These are phyloP conservation scores for Dendrocalamus sinicus DNA, from an alignment of 176 grass and related monocot genomes.

Conservation along the genomic window DNA sequence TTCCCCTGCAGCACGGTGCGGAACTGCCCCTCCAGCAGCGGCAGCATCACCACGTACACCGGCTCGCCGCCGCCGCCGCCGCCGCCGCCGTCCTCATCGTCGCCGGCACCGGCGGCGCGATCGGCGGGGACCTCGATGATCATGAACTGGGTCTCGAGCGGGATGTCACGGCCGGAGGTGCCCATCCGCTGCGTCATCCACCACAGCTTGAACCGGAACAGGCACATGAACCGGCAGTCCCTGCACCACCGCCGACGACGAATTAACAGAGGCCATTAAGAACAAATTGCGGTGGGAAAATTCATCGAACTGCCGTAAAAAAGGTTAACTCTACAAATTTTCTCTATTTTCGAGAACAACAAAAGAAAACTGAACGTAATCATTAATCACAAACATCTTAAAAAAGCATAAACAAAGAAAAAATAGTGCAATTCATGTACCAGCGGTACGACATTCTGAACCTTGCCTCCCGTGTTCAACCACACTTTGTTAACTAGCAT, in stretches of 20 bases:
- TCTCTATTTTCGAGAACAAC: neutral
- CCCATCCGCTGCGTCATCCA: slow-evolving; percentile 82
- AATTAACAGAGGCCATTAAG: neutral
- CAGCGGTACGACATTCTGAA: neutral
- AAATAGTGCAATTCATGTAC: neutral
- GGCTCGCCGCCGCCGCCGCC: slow-evolving; percentile 2
- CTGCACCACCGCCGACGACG: slow-evolving; percentile 36
- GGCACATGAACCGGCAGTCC: slow-evolving; percentile 66
- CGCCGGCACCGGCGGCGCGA: neutral
- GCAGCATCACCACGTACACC: slow-evolving; percentile 72
- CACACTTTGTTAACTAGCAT: neutral
- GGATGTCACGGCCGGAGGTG: slow-evolving; percentile 63
- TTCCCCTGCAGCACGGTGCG: slow-evolving; percentile 77
- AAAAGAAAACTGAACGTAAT: neutral
- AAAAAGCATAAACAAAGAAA: neutral
- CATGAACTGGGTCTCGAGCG: slow-evolving; percentile 92
- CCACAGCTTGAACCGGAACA: slow-evolving; percentile 84
- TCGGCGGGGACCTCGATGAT: slow-evolving; percentile 62
- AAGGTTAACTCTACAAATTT: too few species aligned
- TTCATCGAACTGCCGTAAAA: too few species aligned
- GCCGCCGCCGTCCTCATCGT: neutral
- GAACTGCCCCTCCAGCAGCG: slow-evolving; percentile 82
- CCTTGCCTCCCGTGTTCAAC: neutral
- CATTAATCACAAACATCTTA: neutral
- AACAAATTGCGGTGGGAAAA: neutral